These are phyloP conservation scores for Kodamaea kaohsiungensis DNA, from an alignment of 805 yeast genomes.

Conservation along the genomic window DNA sequence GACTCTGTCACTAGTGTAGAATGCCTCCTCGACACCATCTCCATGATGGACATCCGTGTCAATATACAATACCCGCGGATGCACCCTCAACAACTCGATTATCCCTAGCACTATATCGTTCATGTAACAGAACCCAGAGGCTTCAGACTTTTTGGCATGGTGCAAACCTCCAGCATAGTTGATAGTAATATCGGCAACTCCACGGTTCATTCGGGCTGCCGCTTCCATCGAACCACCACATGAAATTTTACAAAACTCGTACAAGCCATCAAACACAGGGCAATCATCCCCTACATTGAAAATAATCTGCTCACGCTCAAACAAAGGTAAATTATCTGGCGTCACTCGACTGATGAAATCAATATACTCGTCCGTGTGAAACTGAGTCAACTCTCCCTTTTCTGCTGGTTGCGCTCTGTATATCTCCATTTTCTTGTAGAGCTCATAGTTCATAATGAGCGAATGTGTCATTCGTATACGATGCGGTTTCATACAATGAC, in stretches of 20 bases:
- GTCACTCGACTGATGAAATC: slow-evolving; percentile 23
- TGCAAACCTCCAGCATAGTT: slow-evolving; percentile 31
- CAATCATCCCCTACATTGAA: slow-evolving; percentile 30
- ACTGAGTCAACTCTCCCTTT: slow-evolving; percentile 28
- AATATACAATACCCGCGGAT: slow-evolving; percentile 27
- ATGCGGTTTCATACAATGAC: slow-evolving; percentile 32
- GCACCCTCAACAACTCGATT: slow-evolving; percentile 26
- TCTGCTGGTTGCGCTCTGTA: slow-evolving; percentile 31
- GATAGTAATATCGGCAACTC: slow-evolving; percentile 28
- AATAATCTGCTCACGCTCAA: slow-evolving; percentile 27
- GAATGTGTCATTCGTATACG: slow-evolving; percentile 32
- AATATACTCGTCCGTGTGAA: slow-evolving; percentile 22
- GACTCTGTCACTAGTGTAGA: slow-evolving; percentile 28
- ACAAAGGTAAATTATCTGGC: slow-evolving; percentile 28
- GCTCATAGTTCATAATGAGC: slow-evolving; percentile 30
- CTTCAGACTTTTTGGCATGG: slow-evolving; percentile 29
- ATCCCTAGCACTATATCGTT: slow-evolving; percentile 30
- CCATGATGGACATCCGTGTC: slow-evolving; percentile 32
- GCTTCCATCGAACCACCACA: slow-evolving; percentile 33
- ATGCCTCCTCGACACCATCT: slow-evolving; percentile 31
- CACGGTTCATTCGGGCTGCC: slow-evolving; percentile 28
- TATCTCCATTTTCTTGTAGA: slow-evolving; percentile 30
- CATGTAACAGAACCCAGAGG: slow-evolving; percentile 28
- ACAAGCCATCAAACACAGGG: slow-evolving; percentile 29
- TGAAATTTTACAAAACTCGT: slow-evolving; percentile 26